Evolutionary conservation across 2,329 filamentous ascomycete genomes (phyloP), one percentile per base, ranked within the genome.

Genomic region (Myriosclerotinia duriaeana): DNA sequence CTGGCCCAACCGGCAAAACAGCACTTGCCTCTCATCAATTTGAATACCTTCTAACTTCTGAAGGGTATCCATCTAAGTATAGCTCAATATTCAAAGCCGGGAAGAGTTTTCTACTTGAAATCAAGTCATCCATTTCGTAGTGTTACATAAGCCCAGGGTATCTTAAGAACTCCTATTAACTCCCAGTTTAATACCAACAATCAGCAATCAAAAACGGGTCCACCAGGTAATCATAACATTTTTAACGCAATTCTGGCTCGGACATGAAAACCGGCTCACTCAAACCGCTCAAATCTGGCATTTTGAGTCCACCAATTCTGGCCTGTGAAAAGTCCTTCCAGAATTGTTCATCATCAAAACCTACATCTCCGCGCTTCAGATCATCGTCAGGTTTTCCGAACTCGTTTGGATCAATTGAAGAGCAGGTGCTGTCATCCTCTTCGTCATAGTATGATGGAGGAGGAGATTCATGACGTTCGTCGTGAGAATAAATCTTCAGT

Each of bases 401-500:
- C 6, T 61, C 44, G 1, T 53, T 66, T 4, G 53, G 20, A 26
- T 40, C 59, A 30, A 52, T 48, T 44, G 58, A 60, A 5, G 44
- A 54, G 40, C 59, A 50, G 1, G 58, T 38, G 14, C 66, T 42
- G 53, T 69, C 53, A 58, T 61, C 36, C 14, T 40, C 38, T 3
- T 64, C 66, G 17, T 69, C 70, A 42, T 72, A 34, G 48, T 61
- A 53, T 6, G 62, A 68, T 48, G 72, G 42, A n/a, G 66, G 68
- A 22, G 69, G 70, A 50, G 68, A 69, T 26, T 67, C 68, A 9
- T 67, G 69, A 48, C 71, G 69, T 44, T 77, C 76, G 61, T 77
- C 75, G 26, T 67, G 69, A 20, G 85, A 85, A 71, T 87, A 99
- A 12, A 98, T 89, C 80, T 97, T 96, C 77, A 99, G 85, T 2